Base-by-base conservation (phyloP, 2,329 filamentous ascomycete species). In the Xylogone sp. region DNA sequence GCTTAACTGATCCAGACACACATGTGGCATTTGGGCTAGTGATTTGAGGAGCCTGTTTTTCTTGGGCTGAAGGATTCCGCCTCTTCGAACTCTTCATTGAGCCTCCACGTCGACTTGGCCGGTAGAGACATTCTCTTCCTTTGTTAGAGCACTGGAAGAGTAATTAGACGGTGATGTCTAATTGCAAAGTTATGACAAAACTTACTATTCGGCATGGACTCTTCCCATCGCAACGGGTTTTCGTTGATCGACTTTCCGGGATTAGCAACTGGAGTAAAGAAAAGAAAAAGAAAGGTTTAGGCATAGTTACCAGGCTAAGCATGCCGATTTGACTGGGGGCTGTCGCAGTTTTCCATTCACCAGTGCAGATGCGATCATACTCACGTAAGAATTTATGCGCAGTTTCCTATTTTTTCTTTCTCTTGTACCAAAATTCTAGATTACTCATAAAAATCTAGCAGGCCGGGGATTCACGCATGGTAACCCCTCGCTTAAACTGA, bases 81-180 rank as follows among this genome's bases (percentile, higher is more conserved):
- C 27, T 31, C 13, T 31, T 31, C 8, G 13, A 31, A 31, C 8
- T 8, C 27, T 31, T 31, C 27, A 8, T 54, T 18, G 62, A 55
- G 24, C 64, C 64, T n/a, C 63, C 64, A 16, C 64, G 56, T 48
- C 56, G 61, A 42, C 64, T 65, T 42, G 59, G 56, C 2, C 58
- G 59, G 46, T 66, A 65, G 12, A 56, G 49, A 29, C 65, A 68
- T 27, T 53, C 48, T 21, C 59, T 63, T 16, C 57, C 58, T 54
- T 61, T 65, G 10, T 53, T 58, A 19, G 57, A 44, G 45, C 65
- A 68, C 56, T 66, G 39, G 42, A 31, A 31, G 13, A 31, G 13
- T 31, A n/a, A n/a, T 31, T 7, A 31, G 27, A 31, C 13, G 13
- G 8, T 31, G 8, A 8, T 8, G 27, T 31, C 27, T 8, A 31